Evolutionary conservation across 305 asterid genomes (phyloP).

Genomic region (Fraxinus velutina): DNA sequence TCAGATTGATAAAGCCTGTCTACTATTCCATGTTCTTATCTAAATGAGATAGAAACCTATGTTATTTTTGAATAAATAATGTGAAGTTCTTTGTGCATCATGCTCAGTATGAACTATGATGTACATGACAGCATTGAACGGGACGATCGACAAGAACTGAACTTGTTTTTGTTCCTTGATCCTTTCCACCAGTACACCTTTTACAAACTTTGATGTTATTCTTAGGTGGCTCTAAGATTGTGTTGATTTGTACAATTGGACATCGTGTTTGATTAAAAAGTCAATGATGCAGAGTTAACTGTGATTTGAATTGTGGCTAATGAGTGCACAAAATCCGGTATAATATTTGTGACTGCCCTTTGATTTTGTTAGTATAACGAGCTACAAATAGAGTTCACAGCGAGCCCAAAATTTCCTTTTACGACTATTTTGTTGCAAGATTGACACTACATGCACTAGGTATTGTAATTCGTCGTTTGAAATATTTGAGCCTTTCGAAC

Average conservation of each 20-base stretch:
- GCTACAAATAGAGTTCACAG: not conserved
- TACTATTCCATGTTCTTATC: not conserved
- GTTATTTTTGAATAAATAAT: not conserved
- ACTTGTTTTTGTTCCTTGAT: not conserved
- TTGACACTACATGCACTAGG: not conserved
- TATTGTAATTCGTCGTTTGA: not conserved
- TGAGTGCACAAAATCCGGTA: not conserved
- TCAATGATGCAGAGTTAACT: not conserved
- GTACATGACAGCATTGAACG: not conserved
- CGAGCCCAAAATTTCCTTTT: not conserved
- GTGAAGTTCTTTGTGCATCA: not conserved
- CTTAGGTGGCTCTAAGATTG: not conserved
- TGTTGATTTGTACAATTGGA: not conserved
- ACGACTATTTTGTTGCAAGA: not conserved
- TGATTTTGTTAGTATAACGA: conserved; percentile 6
- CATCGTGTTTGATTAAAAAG: not conserved
- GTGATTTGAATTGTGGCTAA: conserved; percentile 27
- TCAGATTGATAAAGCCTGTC: not conserved
- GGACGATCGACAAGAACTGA: not conserved
- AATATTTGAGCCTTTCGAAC: not conserved
- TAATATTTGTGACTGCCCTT: not conserved
- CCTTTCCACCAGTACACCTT: conserved; percentile 12
- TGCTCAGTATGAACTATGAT: not conserved
- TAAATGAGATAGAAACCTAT: not conserved
- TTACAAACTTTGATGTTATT: not conserved